Evolutionary conservation across 2,329 filamentous ascomycete species (phyloP).

Genomic region (Sporothrix pseudoabietina): DNA sequence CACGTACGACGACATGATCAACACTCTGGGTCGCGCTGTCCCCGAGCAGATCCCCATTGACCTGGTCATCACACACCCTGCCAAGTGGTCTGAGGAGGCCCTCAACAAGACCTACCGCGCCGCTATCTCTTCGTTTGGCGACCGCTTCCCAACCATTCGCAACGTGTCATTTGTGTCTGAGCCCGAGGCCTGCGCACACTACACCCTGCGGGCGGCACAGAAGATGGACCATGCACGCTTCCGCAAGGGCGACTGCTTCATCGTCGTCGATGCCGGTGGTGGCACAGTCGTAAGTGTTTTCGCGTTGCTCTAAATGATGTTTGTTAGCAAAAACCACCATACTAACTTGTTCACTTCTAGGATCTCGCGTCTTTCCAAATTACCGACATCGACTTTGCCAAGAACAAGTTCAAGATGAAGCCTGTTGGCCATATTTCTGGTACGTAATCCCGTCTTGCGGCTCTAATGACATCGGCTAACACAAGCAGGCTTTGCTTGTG

Average conservation of each 20-base stretch:
- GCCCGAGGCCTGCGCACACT: constrained; percentile 35
- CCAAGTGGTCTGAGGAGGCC: constrained; percentile 32
- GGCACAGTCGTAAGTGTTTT: constrained; percentile 35
- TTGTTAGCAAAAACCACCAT: background rate
- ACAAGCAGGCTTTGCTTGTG: constrained; percentile 34
- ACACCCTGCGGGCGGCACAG: constrained; percentile 36
- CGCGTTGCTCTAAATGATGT: too few relatives aligned
- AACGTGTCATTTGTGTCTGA: constrained; percentile 33
- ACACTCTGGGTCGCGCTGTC: constrained; percentile 19
- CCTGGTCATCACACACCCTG: constrained; percentile 35
- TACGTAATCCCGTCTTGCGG: constrained; percentile 12
- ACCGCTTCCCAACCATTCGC: constrained; percentile 30
- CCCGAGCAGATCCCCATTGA: constrained; percentile 32
- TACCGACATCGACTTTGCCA: constrained; percentile 32
- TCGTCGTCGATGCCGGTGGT: constrained; percentile 39
- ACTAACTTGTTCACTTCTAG: background rate
- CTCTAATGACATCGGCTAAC: background rate
- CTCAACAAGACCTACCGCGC: constrained; percentile 34
- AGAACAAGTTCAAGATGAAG: constrained; percentile 36
- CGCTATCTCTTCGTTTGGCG: constrained; percentile 30
- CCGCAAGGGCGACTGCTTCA: constrained; percentile 37
- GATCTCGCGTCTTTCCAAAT: constrained; percentile 38
- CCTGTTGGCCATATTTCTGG: constrained; percentile 34
- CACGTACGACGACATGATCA: constrained; percentile 29
- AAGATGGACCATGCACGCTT: constrained; percentile 34